Percentiles rank a stretch among this genome's conserved stretches.
Conservation (phyloP, 1,284 basidiomycete genomes). For the Ustilago crameri region DNA sequence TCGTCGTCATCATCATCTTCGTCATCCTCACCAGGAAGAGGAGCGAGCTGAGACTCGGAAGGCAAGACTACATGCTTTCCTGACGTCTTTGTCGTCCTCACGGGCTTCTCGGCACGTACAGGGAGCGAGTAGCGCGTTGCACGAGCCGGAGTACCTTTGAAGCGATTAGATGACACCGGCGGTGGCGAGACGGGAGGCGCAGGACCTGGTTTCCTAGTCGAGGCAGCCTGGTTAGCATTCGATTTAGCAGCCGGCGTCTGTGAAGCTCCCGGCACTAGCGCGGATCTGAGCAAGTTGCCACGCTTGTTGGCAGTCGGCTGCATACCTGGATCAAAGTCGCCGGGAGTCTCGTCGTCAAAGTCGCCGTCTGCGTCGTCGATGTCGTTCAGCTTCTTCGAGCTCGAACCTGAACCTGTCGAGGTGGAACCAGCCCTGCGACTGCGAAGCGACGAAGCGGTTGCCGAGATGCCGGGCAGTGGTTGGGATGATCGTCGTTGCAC, state of each 20-base stretch:
- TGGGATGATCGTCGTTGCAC: slow-evolving; percentile 49
- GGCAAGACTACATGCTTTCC: slow-evolving; percentile 92
- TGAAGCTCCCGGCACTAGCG: slow-evolving; percentile 17
- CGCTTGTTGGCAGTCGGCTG: slow-evolving; percentile 30
- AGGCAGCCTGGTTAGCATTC: slow-evolving; percentile 7
- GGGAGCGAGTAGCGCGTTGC: slow-evolving; percentile 65
- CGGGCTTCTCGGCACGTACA: slow-evolving; percentile 70
- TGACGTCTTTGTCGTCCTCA: slow-evolving; percentile 86
- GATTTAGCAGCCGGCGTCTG: slow-evolving; percentile 12
- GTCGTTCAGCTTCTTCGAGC: slow-evolving; percentile 16
- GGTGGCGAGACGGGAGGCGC: slow-evolving; percentile 39
- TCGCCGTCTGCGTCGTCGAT: slow-evolving; percentile 55
- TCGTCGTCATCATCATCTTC: slow-evolving; percentile 69
- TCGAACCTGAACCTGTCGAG: slow-evolving; percentile 26
- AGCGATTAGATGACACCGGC: slow-evolving; percentile 31
- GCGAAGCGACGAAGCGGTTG: slow-evolving; percentile 62
- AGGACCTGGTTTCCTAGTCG: slow-evolving; percentile 10
- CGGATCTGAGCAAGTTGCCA: slow-evolving; percentile 23
- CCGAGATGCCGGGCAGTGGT: slow-evolving; percentile 63
- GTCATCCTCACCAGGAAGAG: slow-evolving; percentile 71
- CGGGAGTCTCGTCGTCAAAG: slow-evolving; percentile 59
- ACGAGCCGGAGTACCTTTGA: slow-evolving; percentile 65
- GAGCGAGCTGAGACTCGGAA: slow-evolving; percentile 87
- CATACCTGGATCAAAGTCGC: slow-evolving; percentile 51
- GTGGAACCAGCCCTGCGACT: slow-evolving; percentile 45